phyloP scores from a whole-genome alignment of 306 rosid species.

The Heteromeles arbutifolia region DNA sequence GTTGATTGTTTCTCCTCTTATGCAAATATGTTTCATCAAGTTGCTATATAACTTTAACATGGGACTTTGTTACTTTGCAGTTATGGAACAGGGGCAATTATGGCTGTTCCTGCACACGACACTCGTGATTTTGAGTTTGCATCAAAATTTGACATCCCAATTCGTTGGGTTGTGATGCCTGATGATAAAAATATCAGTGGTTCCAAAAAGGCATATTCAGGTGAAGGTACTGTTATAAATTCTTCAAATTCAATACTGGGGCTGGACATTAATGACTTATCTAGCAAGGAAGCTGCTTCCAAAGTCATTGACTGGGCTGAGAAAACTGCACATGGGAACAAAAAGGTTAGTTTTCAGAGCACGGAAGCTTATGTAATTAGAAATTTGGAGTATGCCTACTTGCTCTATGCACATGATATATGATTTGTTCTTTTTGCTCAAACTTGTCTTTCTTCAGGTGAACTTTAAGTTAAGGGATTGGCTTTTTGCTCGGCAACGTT shows the following conservation, averaged over 20 bases:
- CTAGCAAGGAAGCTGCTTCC: constrained; percentile 69
- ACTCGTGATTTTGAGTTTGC: constrained; percentile 89
- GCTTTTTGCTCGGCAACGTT: constrained; percentile 99
- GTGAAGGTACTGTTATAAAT: constrained; percentile 60
- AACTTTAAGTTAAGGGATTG: constrained; percentile 95
- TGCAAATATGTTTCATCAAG: constrained; percentile 8
- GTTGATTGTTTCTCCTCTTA: constrained; percentile 21
- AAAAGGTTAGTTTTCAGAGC: constrained; percentile 48
- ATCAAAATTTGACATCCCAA: constrained; percentile 57
- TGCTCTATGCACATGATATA: constrained; percentile 2
- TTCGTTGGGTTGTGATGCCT: constrained; percentile 64
- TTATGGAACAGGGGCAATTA: constrained; percentile 96
- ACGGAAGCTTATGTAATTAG: constrained; percentile 11
- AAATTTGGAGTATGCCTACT: not conserved
- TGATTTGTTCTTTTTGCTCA: constrained; percentile 8
- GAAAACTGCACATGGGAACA: constrained; percentile 76
- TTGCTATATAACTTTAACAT: not conserved
- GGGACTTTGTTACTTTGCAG: constrained; percentile 41
- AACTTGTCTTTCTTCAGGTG: constrained; percentile 46
- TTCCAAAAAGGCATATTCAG: constrained; percentile 60
- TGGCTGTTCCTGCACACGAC: constrained; percentile 98
- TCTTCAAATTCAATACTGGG: constrained; percentile 53
- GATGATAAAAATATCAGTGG: constrained; percentile 38
- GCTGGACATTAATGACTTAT: constrained; percentile 72
- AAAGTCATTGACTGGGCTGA: constrained; percentile 87